A percentile compares a stretch with the other conserved stretches of the same genome.
phyloP scores from a whole-genome alignment of 2,329 filamentous ascomycete species.

The Bipolaris victoriae region DNA sequence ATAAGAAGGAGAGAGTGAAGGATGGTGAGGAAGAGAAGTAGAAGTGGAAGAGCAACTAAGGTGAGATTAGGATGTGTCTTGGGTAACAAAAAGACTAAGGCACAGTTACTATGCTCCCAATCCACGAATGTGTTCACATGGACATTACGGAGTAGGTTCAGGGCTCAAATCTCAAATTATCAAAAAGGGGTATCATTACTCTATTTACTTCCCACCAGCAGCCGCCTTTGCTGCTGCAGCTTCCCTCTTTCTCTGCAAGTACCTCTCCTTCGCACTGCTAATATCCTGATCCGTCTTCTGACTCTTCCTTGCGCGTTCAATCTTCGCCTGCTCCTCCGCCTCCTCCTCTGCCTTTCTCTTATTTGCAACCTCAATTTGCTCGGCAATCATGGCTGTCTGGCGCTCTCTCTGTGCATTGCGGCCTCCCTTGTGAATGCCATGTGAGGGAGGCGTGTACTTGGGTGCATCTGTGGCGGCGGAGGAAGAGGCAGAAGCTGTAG shows the following conservation, averaged over 20 bases:
- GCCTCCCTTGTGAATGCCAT: constrained; percentile 39
- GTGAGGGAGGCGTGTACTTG: constrained; percentile 10
- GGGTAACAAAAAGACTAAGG: too few relatives aligned
- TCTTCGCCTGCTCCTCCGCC: constrained; percentile 67
- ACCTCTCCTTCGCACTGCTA: constrained; percentile 78
- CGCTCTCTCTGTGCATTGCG: constrained; percentile 74
- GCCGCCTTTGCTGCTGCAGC: constrained; percentile 75
- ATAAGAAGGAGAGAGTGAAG: neutral
- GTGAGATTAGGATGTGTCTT: neutral
- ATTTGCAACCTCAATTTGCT: constrained; percentile 74
- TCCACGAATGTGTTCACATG: too few relatives aligned
- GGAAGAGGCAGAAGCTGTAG: constrained; percentile 32
- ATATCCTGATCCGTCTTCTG: constrained; percentile 79
- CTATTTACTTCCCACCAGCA: constrained; percentile 19
- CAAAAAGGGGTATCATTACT: constrained; percentile 9
- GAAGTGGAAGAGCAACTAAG: neutral
- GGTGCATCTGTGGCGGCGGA: constrained; percentile 13
- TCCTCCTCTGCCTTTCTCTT: constrained; percentile 74
- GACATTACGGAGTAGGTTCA: too few relatives aligned
- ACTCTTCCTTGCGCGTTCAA: constrained; percentile 73
- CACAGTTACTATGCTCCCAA: too few relatives aligned
- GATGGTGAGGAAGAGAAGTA: neutral
- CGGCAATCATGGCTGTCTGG: constrained; percentile 79
- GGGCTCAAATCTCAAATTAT: neutral
- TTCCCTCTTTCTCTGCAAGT: constrained; percentile 76